These are phyloP conservation scores for Xylaria castorea DNA, from an alignment of 495 filamentous ascomycete species.

Conservation along the genomic window DNA sequence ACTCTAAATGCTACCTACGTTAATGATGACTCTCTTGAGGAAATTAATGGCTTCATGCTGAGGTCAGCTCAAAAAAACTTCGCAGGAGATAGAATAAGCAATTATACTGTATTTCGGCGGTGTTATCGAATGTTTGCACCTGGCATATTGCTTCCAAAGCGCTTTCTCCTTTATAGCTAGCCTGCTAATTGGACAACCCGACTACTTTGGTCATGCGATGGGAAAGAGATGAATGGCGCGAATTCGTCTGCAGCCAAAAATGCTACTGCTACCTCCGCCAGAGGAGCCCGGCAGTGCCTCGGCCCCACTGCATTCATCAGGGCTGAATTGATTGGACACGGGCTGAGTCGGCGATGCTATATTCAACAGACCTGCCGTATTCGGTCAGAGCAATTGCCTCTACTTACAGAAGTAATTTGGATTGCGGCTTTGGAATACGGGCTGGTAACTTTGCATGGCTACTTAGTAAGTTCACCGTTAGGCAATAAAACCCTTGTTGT, in stretches of 20 bases:
- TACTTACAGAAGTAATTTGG: neutral
- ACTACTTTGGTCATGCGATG: neutral
- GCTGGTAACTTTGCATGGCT: neutral
- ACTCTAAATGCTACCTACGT: neutral
- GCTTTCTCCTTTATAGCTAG: neutral
- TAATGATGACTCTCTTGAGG: neutral
- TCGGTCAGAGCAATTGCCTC: neutral
- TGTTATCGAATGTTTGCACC: neutral
- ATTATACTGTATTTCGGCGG: neutral
- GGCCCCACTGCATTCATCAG: conserved; percentile 9
- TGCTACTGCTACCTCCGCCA: neutral
- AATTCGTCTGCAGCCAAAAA: conserved; percentile 8
- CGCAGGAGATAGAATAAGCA: neutral
- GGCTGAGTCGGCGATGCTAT: conserved; percentile 8
- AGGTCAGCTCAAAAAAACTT: conserved; percentile 11
- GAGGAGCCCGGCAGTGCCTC: conserved; percentile 14
- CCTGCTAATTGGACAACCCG: neutral
- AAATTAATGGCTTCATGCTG: conserved; percentile 11
- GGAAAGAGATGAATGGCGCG: neutral
- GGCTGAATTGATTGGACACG: conserved; percentile 14
- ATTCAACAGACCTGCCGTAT: conserved; percentile 18
- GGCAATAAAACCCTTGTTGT: neutral
- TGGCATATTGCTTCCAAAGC: neutral
- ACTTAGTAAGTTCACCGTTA: neutral
- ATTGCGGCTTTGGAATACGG: neutral